phyloP scores from a whole-genome alignment of 1,284 basidiomycete genomes.

The Sparassis latifolia region DNA sequence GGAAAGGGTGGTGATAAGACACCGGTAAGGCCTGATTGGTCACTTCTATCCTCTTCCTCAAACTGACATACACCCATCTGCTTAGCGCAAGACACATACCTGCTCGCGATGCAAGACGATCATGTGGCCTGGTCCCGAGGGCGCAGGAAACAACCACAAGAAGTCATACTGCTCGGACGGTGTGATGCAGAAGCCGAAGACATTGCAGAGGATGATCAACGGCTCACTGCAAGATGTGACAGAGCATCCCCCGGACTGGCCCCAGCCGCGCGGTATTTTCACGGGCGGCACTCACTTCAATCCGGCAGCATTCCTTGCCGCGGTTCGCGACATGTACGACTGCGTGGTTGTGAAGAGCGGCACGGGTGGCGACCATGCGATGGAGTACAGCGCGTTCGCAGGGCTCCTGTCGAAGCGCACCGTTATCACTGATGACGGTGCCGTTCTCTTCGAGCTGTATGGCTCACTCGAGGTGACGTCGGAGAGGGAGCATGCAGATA shows the following conservation, averaged over 20 bases:
- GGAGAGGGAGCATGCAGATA: too few relatives aligned
- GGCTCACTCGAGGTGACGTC: too few relatives aligned
- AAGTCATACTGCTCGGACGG: conserved; percentile 1
- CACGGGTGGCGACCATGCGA: neutral
- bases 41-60: neutral
- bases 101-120: conserved; percentile 6
- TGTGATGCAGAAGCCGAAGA: neutral
- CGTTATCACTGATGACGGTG: too few relatives aligned
- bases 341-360: neutral
- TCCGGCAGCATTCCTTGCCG: neutral
- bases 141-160: conserved; percentile 1
- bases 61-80: too few relatives aligned
- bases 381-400: neutral
- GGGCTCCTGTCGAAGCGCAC: neutral
- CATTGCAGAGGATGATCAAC: neutral
- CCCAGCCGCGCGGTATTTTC: neutral
- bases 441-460: too few relatives aligned
- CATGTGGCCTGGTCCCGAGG: conserved; percentile 4
- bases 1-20: neutral
- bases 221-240: neutral
- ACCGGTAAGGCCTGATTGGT: neutral
- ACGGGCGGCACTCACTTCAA: neutral
- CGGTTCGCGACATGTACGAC: neutral
- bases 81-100: conserved; percentile 3
- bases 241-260: neutral